Base-by-base conservation (phyloP, 768 basidiomycete species). In the Calocybe cyanea region DNA sequence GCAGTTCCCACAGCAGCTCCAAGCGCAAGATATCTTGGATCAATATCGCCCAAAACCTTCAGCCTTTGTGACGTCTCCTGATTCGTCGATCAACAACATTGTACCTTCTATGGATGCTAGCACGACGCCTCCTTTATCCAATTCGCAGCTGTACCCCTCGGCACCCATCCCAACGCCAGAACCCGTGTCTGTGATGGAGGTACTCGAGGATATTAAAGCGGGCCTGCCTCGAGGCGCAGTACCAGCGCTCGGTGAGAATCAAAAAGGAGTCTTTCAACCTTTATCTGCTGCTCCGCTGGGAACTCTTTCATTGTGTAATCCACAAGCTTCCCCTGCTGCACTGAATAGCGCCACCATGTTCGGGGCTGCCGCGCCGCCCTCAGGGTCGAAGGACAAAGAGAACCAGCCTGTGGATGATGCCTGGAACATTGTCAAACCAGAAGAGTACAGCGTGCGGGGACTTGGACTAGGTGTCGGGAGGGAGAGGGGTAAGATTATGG, bases 401-500 rank as follows among this genome's bases (percentile, higher is more conserved):
- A 77, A 77, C 40, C 60, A 59, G 44, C 60, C 51, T 24, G 36
- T 63, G 5, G 65, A 71, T 1, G 67, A 70, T 38, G 65, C 62
- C 33, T 71, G 69, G 69, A 70, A 61, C 44, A 65, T 68, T 51
- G 63, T 70, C 33, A 60, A 54, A 31, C 57, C 58, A 4, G 67
- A 67, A 30, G 63, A 64, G 33, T 61, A 56, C 14, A 61, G 58
- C 30, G 57, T 49, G 38, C 59, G 56, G 9, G 61, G 61, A 4
- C 45, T 63, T 34, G 67, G 66, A 7, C 62, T 65, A 21, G 69
- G 65, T 30, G 57, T 69, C 32, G 58, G 63, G 51, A 66, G 57
- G 41, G 64, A 60, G 15, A 57, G 70, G 15, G 70, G 70, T n/a
- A 73, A 71, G 50, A 77, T 80, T 47, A 70, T 76, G 59, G 76